Evolutionary conservation across 306 rosid genomes (phyloP), one percentile per base, ranked within the genome.

Genomic region (Begonia fuchsioides): DNA sequence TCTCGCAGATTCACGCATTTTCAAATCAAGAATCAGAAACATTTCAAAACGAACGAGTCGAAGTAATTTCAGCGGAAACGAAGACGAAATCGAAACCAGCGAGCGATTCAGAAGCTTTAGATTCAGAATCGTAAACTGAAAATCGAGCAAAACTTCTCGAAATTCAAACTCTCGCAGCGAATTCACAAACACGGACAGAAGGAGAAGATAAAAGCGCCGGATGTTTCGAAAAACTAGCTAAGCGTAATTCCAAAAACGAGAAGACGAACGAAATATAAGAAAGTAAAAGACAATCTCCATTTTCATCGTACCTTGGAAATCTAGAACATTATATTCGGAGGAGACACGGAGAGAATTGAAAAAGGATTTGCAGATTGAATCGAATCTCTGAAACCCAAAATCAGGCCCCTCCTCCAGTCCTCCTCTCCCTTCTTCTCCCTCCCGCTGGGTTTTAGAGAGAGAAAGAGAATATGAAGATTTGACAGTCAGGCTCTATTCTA

Each of bases 241-340:
- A 26, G 35, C 35, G 35, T 26, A 2, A 4, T 26, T 26, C 35
- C 35, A 26, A 26, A 26, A 47, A 46, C 8, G 8, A 13, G 17
- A 11, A 38, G n/a, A n/a, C n/a, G n/a, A n/a, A n/a, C n/a, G n/a
- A 26, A 26, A 26, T 5, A 26, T 26, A 26, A 26, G 35, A 26
- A 26, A 26, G 35, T 26, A 26, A 26, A 26, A 26, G 1, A 26
- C 35, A 0, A 26, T 26, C 35, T 26, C 35, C 35, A 26, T 26
- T 26, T 26, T 26, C 8, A 26, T 35, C 55, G 75, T 77, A 90
- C 98, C 98, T 84, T 84, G 82, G 71, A 75, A 81, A 74, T 80
- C 86, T 71, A 90, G 59, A 85, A 52, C 94, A 85, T 90, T 68
- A 74, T 73, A 73, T 45, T 66, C 72, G 50, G 53, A 58, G 49